Evolutionary conservation across 345 rosid genomes (phyloP), one percentile per base, ranked within the genome.

Genomic region (Crucihimalaya himalaica): DNA sequence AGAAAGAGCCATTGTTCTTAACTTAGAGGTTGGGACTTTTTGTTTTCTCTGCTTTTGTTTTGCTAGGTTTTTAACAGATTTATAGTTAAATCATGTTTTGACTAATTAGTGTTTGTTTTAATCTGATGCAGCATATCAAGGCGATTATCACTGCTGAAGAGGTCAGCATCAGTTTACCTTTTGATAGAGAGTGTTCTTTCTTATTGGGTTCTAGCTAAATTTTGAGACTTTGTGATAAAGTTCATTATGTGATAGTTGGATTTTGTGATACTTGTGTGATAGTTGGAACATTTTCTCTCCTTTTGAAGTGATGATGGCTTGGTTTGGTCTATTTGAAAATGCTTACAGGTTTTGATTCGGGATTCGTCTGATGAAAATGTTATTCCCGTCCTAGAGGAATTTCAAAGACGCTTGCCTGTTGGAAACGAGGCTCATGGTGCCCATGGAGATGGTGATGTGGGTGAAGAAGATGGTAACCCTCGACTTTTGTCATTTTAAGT

Each of bases 111-210:
- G 16, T 27, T 23, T 28, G 54, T 67, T 52, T 50, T 14, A 29
- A 6, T 32, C 23, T 1, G 47, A 16, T 72, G 84, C 83, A 91
- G 98, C 95, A 94, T 76, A 91, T 94, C 74, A 91, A 94, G 82
- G 97, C 98, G 3, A 94, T 94, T 48, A 94, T 94, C 35, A 94
- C 97, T 43, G 76, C 97, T n/a, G 90, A 91, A 32, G 98, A 91
- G 96, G 96, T 93, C 29, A 71, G 88, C 28, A 4, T 61, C 29
- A 29, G 13, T 83, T 29, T 28, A 47, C 50, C 62, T 37, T 19
- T 66, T 11, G 2, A 5, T 39, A 7, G 8, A 40, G 31, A 21
- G 4, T 5, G 2, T 70, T 72, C 11, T 2, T 31, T 69, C 13
- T 19, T 9, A 6, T 54, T 13, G 8, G 51, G 58, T 27, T 31